These are phyloP conservation scores for Dalbergia cultrata DNA, from an alignment of 306 rosid genomes.

Conservation along the genomic window DNA sequence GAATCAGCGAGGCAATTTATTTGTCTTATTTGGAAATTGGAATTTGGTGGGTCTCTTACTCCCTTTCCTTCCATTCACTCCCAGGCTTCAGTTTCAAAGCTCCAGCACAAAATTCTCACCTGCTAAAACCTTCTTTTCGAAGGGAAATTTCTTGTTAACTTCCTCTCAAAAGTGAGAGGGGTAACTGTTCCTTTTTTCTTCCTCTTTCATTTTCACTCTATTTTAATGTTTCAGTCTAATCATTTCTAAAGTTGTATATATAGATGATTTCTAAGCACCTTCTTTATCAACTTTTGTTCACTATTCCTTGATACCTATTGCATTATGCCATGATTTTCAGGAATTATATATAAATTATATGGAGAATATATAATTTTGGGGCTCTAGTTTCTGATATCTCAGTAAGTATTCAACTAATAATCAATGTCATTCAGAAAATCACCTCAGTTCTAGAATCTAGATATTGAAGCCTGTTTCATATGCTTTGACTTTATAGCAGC, in stretches of 20 bases:
- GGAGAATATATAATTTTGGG: slow-evolving; percentile 6
- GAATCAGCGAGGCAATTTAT: neutral
- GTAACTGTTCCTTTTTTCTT: neutral
- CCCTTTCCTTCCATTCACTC: neutral
- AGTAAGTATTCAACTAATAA: neutral
- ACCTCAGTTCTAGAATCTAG: neutral
- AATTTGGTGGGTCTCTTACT: neutral
- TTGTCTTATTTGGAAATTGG: neutral
- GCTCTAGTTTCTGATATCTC: neutral
- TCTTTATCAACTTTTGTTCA: neutral
- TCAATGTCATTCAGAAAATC: neutral
- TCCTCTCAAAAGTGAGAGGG: slow-evolving; percentile 33
- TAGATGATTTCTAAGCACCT: neutral
- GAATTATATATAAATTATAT: neutral
- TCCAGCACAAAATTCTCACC: neutral
- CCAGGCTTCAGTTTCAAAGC: neutral
- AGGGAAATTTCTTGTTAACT: slow-evolving; percentile 12
- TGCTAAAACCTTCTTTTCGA: neutral
- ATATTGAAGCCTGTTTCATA: neutral
- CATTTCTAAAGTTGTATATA: neutral
- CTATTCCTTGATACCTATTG: slow-evolving; percentile 11
- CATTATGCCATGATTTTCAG: slow-evolving; percentile 2
- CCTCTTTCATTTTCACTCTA: neutral
- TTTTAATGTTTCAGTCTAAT: neutral
- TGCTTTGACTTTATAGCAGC: slow-evolving; percentile 7